phyloP scores from a whole-genome alignment of 2,329 filamentous ascomycete species.

The Myriosclerotinia scirpicola region DNA sequence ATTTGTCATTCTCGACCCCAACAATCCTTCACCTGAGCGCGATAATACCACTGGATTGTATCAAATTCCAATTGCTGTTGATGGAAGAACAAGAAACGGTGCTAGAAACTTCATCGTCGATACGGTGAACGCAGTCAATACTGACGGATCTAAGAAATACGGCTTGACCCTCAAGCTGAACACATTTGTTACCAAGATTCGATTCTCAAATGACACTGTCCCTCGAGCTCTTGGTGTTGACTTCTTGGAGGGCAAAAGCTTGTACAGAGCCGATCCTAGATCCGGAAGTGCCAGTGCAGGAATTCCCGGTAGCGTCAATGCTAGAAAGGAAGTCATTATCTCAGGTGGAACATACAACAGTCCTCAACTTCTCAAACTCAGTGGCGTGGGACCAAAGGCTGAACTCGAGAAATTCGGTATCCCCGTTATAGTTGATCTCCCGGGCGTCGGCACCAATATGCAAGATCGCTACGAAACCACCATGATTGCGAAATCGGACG shows the following conservation, averaged over 20 bases:
- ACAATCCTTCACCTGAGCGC: constrained; percentile 30
- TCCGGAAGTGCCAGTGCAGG: constrained; percentile 32
- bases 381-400: constrained; percentile 45
- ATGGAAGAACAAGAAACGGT: constrained; percentile 29
- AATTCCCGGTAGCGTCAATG: constrained; percentile 30
- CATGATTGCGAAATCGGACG: constrained; percentile 46
- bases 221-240: constrained; percentile 46
- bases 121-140: constrained; percentile 27
- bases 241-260: constrained; percentile 44
- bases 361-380: constrained; percentile 49
- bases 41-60: constrained; percentile 34
- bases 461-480: constrained; percentile 53
- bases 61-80: constrained; percentile 34
- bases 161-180: constrained; percentile 23
- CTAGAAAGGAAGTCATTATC: constrained; percentile 47
- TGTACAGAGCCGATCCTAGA: constrained; percentile 48
- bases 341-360: constrained; percentile 49
- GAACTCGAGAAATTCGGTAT: constrained; percentile 48
- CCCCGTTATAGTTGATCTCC: constrained; percentile 54
- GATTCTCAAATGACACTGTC: constrained; percentile 24
- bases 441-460: constrained; percentile 62
- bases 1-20: constrained; percentile 32
- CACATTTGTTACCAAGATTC: constrained; percentile 44
- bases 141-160: constrained; percentile 27
- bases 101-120: constrained; percentile 36